Base-by-base conservation (phyloP, 129 eudicot genomes). In the Helianthus tuberosus region DNA sequence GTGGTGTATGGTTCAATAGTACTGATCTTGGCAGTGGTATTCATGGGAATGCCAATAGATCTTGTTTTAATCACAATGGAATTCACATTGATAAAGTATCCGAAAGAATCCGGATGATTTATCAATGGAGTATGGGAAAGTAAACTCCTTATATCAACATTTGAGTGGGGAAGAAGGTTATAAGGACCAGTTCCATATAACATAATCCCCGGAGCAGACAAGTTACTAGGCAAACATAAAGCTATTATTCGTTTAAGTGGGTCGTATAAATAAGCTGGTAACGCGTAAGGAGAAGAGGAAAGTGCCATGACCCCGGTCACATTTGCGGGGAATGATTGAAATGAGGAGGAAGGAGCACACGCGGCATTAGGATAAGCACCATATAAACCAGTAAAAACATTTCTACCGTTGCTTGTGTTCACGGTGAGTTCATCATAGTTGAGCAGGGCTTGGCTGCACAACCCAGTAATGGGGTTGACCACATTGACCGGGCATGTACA, bases 271-370 rank as follows among this genome's bases (percentile, higher is more conserved):
- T 83, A 86, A 14, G 78, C 70, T 5, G 84, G 69, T 29, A 85
- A 72, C 1, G 86, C 60, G 3, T 83, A 76, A 35, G 81, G 82
- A 0, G 88, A 81, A 4, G 66, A 41, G 0, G 88, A 85, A 64
- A 85, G 71, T n/a, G 90, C 82, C 76, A 85, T 82, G 23, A 83
- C 70, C 1, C 94, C 94, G 2, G 20, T 20, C 16, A 79, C 79
- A 9, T 72, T 79, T 3, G 32, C 62, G 14, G 90, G 86, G 39
- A 85, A 78, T 5, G 81, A 71, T 16, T 44, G 35, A 36, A 83
- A 64, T 5, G 85, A 44, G 0, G 80, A 61, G 14, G 62, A 50
- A 41, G 82, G 72, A 69, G 86, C 83, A 73, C 90, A 88, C 3
- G 88, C 83, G 3, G 83, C 52, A 11, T 61, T 80, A 2, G 71